Evolutionary conservation across 805 yeast genomes (phyloP).

Genomic region (Wickerhamiella musiphila): DNA sequence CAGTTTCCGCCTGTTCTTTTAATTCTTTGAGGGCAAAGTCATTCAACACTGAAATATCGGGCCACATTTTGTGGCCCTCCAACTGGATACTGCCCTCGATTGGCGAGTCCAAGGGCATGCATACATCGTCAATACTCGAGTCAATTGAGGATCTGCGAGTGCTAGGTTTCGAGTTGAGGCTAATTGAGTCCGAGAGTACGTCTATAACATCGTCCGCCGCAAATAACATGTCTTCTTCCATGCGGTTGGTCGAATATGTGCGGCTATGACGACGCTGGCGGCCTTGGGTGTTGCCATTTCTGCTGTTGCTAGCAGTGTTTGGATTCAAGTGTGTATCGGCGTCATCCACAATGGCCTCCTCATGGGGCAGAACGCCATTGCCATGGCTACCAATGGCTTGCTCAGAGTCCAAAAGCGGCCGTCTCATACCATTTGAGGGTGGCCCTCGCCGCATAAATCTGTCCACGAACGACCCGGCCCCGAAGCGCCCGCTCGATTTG

Average conservation of each 20-base stretch:
- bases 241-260: background rate
- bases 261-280: background rate
- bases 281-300: constrained; percentile 14
- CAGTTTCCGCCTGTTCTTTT: constrained; percentile 24
- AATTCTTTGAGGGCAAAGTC: constrained; percentile 63
- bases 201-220: constrained; percentile 2
- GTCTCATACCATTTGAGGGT: constrained; percentile 3
- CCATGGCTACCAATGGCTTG: constrained; percentile 1
- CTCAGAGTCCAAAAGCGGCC: constrained; percentile 5
- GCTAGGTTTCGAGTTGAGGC: constrained; percentile 38
- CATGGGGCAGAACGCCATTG: background rate
- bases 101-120: constrained; percentile 53
- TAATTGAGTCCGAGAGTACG: constrained; percentile 8
- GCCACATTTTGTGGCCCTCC: constrained; percentile 41
- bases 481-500: background rate
- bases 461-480: constrained; percentile 10
- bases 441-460: constrained; percentile 16
- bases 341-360: constrained; percentile 7
- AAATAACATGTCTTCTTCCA: too few relatives aligned
- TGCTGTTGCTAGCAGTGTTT: too few relatives aligned
- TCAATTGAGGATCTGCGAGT: constrained; percentile 39
- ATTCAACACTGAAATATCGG: constrained; percentile 57
- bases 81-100: constrained; percentile 13
- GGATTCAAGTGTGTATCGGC: too few relatives aligned
- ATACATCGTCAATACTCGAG: constrained; percentile 80